A percentile compares a stretch with the other conserved stretches of the same genome.
Evolutionary conservation across 495 filamentous ascomycete species (phyloP).

Genomic region (Cladorrhinum samala): DNA sequence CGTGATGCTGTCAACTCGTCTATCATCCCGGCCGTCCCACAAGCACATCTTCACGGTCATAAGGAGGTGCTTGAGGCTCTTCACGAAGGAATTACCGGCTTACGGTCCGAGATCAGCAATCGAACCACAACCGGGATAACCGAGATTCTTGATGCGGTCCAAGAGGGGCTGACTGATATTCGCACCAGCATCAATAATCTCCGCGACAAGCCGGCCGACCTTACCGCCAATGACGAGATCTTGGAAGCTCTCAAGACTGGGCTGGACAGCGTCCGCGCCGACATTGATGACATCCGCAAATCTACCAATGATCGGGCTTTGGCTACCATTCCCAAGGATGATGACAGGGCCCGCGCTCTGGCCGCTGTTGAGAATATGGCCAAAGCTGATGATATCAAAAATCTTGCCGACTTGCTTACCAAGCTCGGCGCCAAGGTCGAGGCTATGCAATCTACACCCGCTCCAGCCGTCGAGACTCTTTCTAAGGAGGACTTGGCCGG

Average conservation of each 20-base stretch:
- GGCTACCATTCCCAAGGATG: constrained; percentile 29
- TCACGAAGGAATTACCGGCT: constrained; percentile 59
- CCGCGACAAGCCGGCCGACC: constrained; percentile 67
- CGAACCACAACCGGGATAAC: constrained; percentile 53
- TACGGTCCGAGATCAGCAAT: constrained; percentile 59
- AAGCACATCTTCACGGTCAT: constrained; percentile 30
- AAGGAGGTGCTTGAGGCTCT: constrained; percentile 63
- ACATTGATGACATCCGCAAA: constrained; percentile 70
- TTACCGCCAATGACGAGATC: constrained; percentile 78
- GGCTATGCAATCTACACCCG: constrained; percentile 59
- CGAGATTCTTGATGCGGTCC: constrained; percentile 74
- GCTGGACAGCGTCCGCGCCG: constrained; percentile 61
- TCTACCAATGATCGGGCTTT: constrained; percentile 46
- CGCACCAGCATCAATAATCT: constrained; percentile 70
- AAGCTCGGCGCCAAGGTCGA: constrained; percentile 81
- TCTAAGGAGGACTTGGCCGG: constrained; percentile 40
- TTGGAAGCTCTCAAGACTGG: constrained; percentile 79
- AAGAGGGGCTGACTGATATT: constrained; percentile 72
- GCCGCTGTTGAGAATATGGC: constrained; percentile 38
- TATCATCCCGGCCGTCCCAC: constrained; percentile 53
- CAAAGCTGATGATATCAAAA: constrained; percentile 68
- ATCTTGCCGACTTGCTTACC: constrained; percentile 72
- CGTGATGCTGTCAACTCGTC: constrained; percentile 65
- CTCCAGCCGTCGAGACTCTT: constrained; percentile 30
- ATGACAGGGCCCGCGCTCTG: constrained; percentile 25